Conservation (phyloP, 768 basidiomycete species). For the Leccinellum albellum region DNA sequence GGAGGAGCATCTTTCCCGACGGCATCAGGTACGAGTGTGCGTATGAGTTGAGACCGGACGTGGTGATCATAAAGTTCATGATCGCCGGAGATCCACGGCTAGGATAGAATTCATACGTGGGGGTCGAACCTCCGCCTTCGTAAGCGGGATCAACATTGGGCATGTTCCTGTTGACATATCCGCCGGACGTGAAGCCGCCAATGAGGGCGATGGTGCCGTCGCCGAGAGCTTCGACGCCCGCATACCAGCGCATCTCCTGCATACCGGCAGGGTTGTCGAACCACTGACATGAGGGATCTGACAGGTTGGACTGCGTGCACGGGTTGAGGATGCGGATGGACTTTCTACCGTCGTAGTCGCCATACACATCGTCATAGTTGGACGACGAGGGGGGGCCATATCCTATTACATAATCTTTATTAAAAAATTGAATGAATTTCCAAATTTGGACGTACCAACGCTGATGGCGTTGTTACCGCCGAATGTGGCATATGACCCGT, state of each 20-base stretch:
- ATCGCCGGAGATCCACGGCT: constrained; percentile 44
- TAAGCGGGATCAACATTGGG: constrained; percentile 60
- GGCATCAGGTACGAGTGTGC: constrained; percentile 70
- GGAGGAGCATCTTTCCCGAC: constrained; percentile 72
- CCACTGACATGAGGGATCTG: constrained; percentile 56
- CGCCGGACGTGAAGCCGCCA: constrained; percentile 72
- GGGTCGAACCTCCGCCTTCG: constrained; percentile 66
- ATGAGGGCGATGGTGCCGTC: constrained; percentile 78
- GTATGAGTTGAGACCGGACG: constrained; percentile 76
- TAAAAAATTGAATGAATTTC: no score
- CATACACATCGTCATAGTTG: constrained; percentile 57
- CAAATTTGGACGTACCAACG: constrained; percentile 37
- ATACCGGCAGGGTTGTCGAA: constrained; percentile 64
- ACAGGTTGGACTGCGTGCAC: constrained; percentile 48
- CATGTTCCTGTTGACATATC: constrained; percentile 70
- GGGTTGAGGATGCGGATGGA: constrained; percentile 79
- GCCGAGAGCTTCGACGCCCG: constrained; percentile 62
- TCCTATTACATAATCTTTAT: no score
- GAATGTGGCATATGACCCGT: constrained; percentile 68
- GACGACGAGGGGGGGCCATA: no score
- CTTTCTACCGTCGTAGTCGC: constrained; percentile 76
- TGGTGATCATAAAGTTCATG: constrained; percentile 66
- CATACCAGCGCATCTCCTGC: constrained; percentile 71
- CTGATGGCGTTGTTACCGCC: constrained; percentile 72
- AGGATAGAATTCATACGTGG: constrained; percentile 81